Base-by-base conservation (phyloP, 106 monocot species). In the Allium fistulosum region DNA sequence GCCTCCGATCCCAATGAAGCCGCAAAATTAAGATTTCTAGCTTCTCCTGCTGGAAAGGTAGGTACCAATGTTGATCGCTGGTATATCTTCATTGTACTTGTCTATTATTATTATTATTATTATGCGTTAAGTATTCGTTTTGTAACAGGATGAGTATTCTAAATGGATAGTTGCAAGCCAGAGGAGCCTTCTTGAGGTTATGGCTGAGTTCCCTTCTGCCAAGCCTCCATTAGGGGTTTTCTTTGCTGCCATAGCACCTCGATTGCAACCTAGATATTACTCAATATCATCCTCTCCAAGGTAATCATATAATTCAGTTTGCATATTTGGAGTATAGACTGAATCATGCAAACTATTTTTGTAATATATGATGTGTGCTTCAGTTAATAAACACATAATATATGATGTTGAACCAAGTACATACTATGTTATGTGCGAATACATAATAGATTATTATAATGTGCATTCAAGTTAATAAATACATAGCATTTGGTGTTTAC, bases 121-220 rank as follows among this genome's bases (percentile, higher is more conserved):
- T n/a, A 1, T 22, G n/a, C 17, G 59, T 22, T 59, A 9, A 18
- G 9, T 45, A 11, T 2, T 65, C 15, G 4, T 49, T 18, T 49
- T 65, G 7, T 65, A n/a, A 12, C 78, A 96, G 95, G 91, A 96
- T 76, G 95, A 91, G 72, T 96, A 84, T 77, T 81, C 91, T 37
- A 81, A 86, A 64, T 91, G 95, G 95, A 66, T 96, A 27, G 80
- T 96, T 50, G 80, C 84, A 27, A 96, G 84, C 80, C 95, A 96
- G 59, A 81, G 86, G 65, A 96, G 95, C 77, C 86, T 96, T 26
- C 79, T 96, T 14, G 95, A 96, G 78, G 95, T 96, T 18, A 88
- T 96, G 95, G 82, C 91, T 46, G 91, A 79, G 58, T 96, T 96
- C 61, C 80, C 85, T 47, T 90, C 90, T 10, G 76, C 78, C 22